Evolutionary conservation across 2,329 filamentous ascomycete genomes (phyloP).

Genomic region (Calonectria pteridis): DNA sequence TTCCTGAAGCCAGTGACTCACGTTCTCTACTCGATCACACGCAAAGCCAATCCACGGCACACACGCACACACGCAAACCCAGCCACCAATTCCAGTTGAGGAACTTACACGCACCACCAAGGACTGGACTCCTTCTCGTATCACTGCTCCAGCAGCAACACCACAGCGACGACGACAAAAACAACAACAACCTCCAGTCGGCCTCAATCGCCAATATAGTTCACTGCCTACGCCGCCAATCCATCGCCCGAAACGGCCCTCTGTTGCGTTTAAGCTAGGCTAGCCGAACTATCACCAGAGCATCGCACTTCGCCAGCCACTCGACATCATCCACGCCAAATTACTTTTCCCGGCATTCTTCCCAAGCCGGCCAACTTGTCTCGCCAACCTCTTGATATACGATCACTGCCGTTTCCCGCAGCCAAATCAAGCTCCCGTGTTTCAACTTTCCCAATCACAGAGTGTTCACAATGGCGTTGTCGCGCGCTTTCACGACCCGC

Average conservation of each 20-base stretch:
- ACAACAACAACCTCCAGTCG: slow-evolving; percentile 25
- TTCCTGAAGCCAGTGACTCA: slow-evolving; percentile 28
- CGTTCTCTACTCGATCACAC: slow-evolving; percentile 36
- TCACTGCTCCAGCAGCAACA: slow-evolving; percentile 29
- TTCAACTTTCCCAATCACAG: slow-evolving; percentile 26
- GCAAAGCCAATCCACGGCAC: slow-evolving; percentile 19
- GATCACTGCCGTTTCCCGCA: slow-evolving; percentile 2
- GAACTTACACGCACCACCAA: slow-evolving; percentile 35
- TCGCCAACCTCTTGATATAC: slow-evolving; percentile 4
- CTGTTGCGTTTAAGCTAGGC: slow-evolving; percentile 26
- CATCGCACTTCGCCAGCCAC: not conserved
- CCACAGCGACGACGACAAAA: not conserved
- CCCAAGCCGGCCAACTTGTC: not conserved
- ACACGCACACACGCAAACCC: slow-evolving; percentile 30
- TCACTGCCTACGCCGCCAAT: slow-evolving; percentile 26
- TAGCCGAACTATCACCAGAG: slow-evolving; percentile 36
- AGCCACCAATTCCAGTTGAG: slow-evolving; percentile 31
- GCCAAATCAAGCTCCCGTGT: not conserved
- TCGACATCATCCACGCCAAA: not conserved
- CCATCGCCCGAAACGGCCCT: slow-evolving; percentile 26
- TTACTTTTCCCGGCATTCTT: slow-evolving; percentile 21
- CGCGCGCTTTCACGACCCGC: slow-evolving; percentile 79
- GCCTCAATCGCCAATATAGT: slow-evolving; percentile 30
- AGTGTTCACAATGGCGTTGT: slow-evolving; percentile 62
- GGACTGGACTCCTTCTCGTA: slow-evolving; percentile 45